Percentiles rank a stretch among this genome's conserved stretches.
Conservation (phyloP, 2,329 filamentous ascomycete species). For the Paecilomyces fulvus region DNA sequence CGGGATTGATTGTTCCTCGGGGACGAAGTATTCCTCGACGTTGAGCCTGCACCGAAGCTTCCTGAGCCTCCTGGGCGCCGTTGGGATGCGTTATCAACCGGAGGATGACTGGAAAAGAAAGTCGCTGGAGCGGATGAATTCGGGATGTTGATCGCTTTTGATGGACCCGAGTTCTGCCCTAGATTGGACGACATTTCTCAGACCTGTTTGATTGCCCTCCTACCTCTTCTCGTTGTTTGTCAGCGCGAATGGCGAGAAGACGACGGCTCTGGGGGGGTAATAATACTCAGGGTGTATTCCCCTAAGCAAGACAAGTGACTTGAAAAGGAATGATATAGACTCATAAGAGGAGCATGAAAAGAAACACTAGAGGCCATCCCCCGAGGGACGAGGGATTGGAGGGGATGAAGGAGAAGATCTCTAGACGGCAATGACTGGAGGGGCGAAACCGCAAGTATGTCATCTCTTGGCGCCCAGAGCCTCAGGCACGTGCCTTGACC, state of each 20-base stretch:
- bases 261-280: slow-evolving; percentile 19
- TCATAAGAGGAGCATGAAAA: slow-evolving; percentile 5
- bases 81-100: slow-evolving; percentile 27
- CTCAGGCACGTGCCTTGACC: slow-evolving; percentile 16
- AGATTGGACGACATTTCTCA: slow-evolving; percentile 35
- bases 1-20: slow-evolving; percentile 64
- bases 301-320: slow-evolving; percentile 10
- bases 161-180: slow-evolving; percentile 25
- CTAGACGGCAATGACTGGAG: neutral
- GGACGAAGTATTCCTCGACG: slow-evolving; percentile 28
- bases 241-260: neutral
- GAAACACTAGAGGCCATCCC: slow-evolving; percentile 3
- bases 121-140: slow-evolving; percentile 24
- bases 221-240: slow-evolving; percentile 1
- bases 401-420: slow-evolving; percentile 7
- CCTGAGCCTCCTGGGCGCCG: slow-evolving; percentile 34
- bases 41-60: slow-evolving; percentile 31
- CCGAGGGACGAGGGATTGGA: slow-evolving; percentile 9
- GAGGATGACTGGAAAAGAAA: slow-evolving; percentile 22
- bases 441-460: slow-evolving; percentile 12
- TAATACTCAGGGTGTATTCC: neutral
- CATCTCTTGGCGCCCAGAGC: slow-evolving; percentile 15
- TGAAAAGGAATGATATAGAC: slow-evolving; percentile 2
- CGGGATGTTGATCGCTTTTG: slow-evolving; percentile 31
- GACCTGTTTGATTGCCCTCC: neutral